Evolutionary conservation across 495 filamentous ascomycete genomes (phyloP), one percentile per base, ranked within the genome.

Genomic region (Podospora fimiseda): DNA sequence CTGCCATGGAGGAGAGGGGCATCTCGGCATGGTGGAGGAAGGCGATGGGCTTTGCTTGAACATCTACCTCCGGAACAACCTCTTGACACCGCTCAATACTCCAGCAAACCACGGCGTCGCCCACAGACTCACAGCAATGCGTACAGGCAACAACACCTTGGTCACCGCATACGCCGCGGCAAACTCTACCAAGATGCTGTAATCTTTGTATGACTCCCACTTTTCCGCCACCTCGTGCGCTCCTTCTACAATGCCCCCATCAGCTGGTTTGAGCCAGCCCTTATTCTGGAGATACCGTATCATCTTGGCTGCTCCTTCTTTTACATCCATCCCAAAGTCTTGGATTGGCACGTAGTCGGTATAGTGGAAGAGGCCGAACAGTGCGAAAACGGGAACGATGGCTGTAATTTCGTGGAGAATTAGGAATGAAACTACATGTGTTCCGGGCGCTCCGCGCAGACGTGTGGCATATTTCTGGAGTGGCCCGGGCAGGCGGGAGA

Each of bases 61-160:
- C n/a, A n/a, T 22, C 14, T 27, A 30, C 20, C n/a, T 20, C 9
- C 40, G 3, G 22, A 11, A 15, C 14, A 16, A 8, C 18, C 19
- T 39, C 36, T 44, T 11, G 11, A 18, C 6, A 51, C 52, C 27
- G 24, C 42, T 68, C 16, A 85, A 69, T 20, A 76, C 68, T 44
- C 83, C 79, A 16, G 93, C 92, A 76, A 96, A 93, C 91, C 90
- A 96, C 39, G 93, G 93, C 48, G 93, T 96, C 13, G 80, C 85
- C 88, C 86, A 93, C 21, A 94, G 74, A 68, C 91, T 95, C 13
- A 80, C 61, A 5, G 80, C 75, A 53, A 98, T 76, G 55, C 93
- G 75, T 7, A 85, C 57, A 4, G 93, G 89, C 57, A 96, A 65
- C 51, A 95, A 59, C 16, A 85, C 82, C 66, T 98, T 98, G 15